phyloP scores from a whole-genome alignment of 768 basidiomycete genomes.

The Pholiota molesta region DNA sequence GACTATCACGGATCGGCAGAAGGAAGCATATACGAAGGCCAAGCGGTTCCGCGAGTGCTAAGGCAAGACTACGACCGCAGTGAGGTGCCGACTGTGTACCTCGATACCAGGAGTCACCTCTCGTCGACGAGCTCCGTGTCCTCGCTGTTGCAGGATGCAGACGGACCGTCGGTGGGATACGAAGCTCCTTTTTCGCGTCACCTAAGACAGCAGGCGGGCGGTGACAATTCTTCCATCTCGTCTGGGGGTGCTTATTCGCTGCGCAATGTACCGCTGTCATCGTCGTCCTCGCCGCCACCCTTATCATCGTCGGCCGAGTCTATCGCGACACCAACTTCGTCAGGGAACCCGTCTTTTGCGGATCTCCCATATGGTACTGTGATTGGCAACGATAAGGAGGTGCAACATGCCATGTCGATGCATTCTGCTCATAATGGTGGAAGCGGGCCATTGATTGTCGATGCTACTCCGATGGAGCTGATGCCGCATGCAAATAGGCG shows the following conservation, averaged over 20 bases:
- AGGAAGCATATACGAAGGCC: slow-evolving; percentile 4
- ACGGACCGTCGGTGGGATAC: not conserved
- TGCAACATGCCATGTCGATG: slow-evolving; percentile 5
- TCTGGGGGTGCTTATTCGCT: slow-evolving; percentile 25
- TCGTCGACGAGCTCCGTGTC: slow-evolving; percentile 33
- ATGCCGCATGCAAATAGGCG: slow-evolving; percentile 23
- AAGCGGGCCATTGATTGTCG: slow-evolving; percentile 22
- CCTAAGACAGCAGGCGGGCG: not conserved
- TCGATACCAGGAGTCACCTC: slow-evolving; percentile 35
- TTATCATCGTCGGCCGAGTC: slow-evolving; percentile 66
- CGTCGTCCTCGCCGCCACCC: slow-evolving; percentile 43
- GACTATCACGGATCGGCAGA: slow-evolving; percentile 42
- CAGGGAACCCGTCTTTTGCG: slow-evolving; percentile 46
- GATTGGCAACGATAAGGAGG: slow-evolving; percentile 17
- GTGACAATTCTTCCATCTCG: slow-evolving; percentile 32
- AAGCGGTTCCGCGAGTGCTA: slow-evolving; percentile 4
- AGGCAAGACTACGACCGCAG: slow-evolving; percentile 23
- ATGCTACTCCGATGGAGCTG: slow-evolving; percentile 18
- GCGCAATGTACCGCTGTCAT: slow-evolving; percentile 9
- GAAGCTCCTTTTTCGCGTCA: slow-evolving; percentile 2
- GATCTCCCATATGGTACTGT: slow-evolving; percentile 36
- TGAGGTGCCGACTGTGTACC: slow-evolving; percentile 40
- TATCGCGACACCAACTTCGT: slow-evolving; percentile 55
- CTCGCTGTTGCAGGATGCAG: slow-evolving; percentile 19
- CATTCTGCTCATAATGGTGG: slow-evolving; percentile 9